phyloP scores from a whole-genome alignment of 257 asterid genomes.

The Avicennia marina region DNA sequence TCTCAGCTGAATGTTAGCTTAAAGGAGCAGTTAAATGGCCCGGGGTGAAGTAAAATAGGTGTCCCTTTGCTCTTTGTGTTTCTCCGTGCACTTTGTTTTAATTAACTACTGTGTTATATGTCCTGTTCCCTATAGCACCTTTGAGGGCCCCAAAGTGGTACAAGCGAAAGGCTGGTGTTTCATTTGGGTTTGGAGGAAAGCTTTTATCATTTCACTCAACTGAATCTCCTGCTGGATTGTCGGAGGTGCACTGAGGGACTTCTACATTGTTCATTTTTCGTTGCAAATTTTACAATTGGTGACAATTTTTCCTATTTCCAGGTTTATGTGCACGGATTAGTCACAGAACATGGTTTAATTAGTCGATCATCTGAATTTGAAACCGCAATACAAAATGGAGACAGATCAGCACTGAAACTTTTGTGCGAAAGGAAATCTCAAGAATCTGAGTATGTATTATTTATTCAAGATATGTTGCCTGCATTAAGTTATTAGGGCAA shows the following conservation, averaged over 20 bases:
- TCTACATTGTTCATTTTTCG: not conserved
- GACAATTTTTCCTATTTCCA: slow-evolving; percentile 27
- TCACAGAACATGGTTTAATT: slow-evolving; percentile 47
- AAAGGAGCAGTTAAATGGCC: too few relatives aligned
- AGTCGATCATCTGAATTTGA: slow-evolving; percentile 85
- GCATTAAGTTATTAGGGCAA: slow-evolving; percentile 3
- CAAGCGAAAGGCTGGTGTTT: slow-evolving; percentile 64
- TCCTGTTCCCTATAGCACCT: slow-evolving; percentile 35
- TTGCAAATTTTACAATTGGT: slow-evolving; percentile 5
- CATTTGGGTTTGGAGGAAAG: slow-evolving; percentile 95
- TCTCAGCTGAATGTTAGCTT: too few relatives aligned
- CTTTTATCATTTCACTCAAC: slow-evolving; percentile 59
- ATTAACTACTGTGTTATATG: not conserved
- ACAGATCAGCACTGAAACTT: slow-evolving; percentile 66
- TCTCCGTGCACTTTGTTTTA: too few relatives aligned
- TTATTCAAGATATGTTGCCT: slow-evolving; percentile 12
- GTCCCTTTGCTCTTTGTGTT: too few relatives aligned
- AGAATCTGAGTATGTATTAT: slow-evolving; percentile 91
- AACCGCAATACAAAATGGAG: slow-evolving; percentile 76
- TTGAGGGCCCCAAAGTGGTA: slow-evolving; percentile 76
- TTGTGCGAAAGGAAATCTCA: slow-evolving; percentile 79
- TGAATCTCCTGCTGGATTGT: slow-evolving; percentile 42
- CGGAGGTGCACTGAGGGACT: slow-evolving; percentile 54
- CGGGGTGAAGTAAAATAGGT: too few relatives aligned
- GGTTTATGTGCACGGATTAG: slow-evolving; percentile 52